Base-by-base conservation (phyloP, 225 moss, liverwort and hornwort genomes). In the Lunularia cruciata region DNA sequence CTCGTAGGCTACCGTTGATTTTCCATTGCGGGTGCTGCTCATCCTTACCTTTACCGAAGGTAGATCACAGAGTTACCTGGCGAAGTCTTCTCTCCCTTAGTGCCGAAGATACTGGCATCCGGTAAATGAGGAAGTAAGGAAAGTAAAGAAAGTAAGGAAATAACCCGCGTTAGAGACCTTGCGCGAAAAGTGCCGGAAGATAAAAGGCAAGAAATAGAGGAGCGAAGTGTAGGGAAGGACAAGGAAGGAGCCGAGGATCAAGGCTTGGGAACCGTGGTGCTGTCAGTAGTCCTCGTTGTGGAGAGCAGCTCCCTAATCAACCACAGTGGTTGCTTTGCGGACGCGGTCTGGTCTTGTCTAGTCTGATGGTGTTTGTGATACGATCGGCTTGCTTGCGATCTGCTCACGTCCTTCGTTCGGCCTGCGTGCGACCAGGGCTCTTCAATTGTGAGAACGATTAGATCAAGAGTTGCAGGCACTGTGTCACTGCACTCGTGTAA, bases 261-360 rank as follows among this genome's bases (percentile, higher is more conserved):
- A 49, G 49, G 49, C 49, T 2, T 16, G 6, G 20, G 48, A 3
- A 13, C 30, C 15, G 39, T 40, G 23, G 7, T 62, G 26, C 62
- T 62, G 62, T 42, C 62, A 62, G 39, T 42, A 39, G 43, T 45
- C 63, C 28, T 63, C 43, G 38, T 28, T 45, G 42, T 20, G 27
- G 36, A 37, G 0, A 30, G 6, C 6, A 1, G 36, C 22, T 0
- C 22, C 22, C 20, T 39, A 7, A 39, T 37, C 20, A 60, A 37
- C 23, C 36, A 38, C n/a, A n/a, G n/a, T n/a, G n/a, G n/a, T n/a
- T n/a, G n/a, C n/a, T n/a, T n/a, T n/a, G n/a, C 43, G 22, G 63
- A 38, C 43, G 20, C 23, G 42, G 0, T 63, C 18, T 43, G 23
- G 49, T 27, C 27, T 43, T 15, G 43, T 23, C 37, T 60, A 20